Percentiles rank a stretch among this genome's conserved stretches.
These are phyloP conservation scores for Schizosaccharomyces versatilis DNA, from an alignment of 1,139 yeast species.

Conservation along the genomic window DNA sequence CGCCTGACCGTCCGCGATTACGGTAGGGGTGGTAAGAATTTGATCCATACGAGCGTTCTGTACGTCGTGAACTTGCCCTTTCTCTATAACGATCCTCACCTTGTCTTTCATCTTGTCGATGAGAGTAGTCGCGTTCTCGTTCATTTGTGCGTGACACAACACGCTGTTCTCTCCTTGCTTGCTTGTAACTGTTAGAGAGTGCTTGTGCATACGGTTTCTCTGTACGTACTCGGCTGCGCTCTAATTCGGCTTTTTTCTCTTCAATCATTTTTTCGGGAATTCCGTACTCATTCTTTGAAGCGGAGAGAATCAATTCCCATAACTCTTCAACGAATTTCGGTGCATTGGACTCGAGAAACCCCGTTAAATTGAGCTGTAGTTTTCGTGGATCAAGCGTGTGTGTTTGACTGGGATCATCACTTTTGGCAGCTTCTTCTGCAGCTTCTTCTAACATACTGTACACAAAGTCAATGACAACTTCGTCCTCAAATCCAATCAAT, in stretches of 20 bases:
- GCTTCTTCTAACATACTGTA: conserved; percentile 9
- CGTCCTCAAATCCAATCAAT: conserved; percentile 11
- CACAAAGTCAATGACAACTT: conserved; percentile 12
- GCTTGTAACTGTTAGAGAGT: no score
- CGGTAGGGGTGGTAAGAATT: no score
- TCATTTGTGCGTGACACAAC: no score
- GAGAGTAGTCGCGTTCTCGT: no score
- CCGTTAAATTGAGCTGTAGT: conserved; percentile 14
- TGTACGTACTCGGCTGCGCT: no score
- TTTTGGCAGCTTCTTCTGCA: conserved; percentile 5
- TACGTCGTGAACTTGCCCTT: no score
- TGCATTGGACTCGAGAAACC: conserved; percentile 14
- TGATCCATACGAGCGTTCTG: no score
- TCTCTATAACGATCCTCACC: no score
- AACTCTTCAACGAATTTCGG: conserved; percentile 14
- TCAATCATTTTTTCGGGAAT: conserved; percentile 15
- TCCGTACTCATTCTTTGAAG: conserved; percentile 15
- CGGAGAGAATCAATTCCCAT: conserved; percentile 15
- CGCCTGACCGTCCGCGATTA: no score
- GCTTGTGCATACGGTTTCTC: no score
- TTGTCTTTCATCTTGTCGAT: no score
- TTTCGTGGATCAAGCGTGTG: conserved; percentile 12
- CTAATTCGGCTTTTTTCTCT: conserved; percentile 13
- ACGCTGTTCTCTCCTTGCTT: no score
- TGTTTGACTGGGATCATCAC: neutral